Base-by-base conservation (phyloP, 768 basidiomycete species). In the Phanerodontia chrysosporium region DNA sequence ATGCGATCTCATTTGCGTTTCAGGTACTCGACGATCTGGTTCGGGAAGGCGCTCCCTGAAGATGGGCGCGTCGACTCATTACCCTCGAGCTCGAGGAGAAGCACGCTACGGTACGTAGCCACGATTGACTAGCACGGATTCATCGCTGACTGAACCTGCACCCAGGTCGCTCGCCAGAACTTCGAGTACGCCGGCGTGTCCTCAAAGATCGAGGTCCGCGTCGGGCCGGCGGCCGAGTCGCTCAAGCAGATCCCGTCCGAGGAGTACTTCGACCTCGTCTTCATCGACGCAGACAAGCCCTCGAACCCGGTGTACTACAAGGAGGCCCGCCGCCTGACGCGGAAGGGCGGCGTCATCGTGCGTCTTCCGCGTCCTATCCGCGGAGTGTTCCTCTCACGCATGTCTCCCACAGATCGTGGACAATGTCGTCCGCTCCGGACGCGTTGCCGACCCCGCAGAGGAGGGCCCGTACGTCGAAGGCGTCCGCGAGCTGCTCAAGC, bases 261-360 rank as follows among this genome's bases (percentile, higher is more conserved):
- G 10, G 69, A 72, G 3, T 79, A 78, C 1, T 89, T 86, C 67
- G 87, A 89, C 68, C 69, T 90, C 21, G 76, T 77, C 2, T 90
- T 89, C 75, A 86, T 89, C 61, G 87, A 89, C 70, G 88, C 86
- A 7, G 85, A 89, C 73, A 89, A 89, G 67, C 69, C 72, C 3
- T 76, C 74, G 42, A 84, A 84, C 61, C 55, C 75, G 24, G 73
- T 74, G 3, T 88, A 89, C 65, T 86, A 84, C 71, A 72, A 69
- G 1, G 79, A 88, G 60, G 82, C 81, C 0, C 83, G 88, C 65
- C 78, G 86, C 14, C 74, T 89, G 7, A 75, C 83, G 0, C 75
- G 81, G 51, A 76, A 77, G 44, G 83, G 84, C 13, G 86, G 85
- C 14, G 77, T 87, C 22, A 85, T 89, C 57, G 83, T 83, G 64